These are phyloP conservation scores for Kluyveromyces sp. DNA, from an alignment of 1,139 yeast species.

Conservation along the genomic window DNA sequence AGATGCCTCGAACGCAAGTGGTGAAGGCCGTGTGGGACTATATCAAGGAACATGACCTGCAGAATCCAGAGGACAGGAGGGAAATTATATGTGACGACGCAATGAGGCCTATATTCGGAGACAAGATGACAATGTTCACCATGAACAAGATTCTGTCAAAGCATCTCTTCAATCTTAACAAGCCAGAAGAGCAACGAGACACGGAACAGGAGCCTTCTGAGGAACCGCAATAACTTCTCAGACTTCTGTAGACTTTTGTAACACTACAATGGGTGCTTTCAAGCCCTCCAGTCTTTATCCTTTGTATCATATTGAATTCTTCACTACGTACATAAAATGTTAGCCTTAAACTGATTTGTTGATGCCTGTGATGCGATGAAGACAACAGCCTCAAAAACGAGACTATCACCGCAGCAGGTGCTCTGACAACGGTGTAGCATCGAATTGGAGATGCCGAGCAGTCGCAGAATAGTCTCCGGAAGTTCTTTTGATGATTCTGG, in stretches of 20 bases:
- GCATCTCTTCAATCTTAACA: slow-evolving; percentile 39
- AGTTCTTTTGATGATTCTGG: background rate
- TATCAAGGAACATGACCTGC: slow-evolving; percentile 57
- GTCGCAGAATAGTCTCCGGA: background rate
- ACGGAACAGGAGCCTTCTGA: slow-evolving; percentile 8
- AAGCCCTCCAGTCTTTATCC: background rate
- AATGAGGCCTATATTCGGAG: slow-evolving; percentile 53
- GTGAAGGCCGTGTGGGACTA: slow-evolving; percentile 71
- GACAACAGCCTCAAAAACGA: too few species aligned
- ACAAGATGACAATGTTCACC: slow-evolving; percentile 54
- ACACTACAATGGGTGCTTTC: background rate
- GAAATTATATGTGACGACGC: slow-evolving; percentile 63
- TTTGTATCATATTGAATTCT: background rate
- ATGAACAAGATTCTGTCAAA: slow-evolving; percentile 56
- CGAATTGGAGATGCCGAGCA: background rate
- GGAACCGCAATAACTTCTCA: background rate
- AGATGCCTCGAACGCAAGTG: slow-evolving; percentile 59
- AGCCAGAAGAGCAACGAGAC: background rate
- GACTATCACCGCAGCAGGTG: too few species aligned
- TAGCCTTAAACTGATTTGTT: background rate
- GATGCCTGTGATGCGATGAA: background rate
- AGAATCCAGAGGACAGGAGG: slow-evolving; percentile 62
- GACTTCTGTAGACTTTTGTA: background rate
- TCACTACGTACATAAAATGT: background rate
- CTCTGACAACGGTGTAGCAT: background rate